Evolutionary conservation across 805 yeast genomes (phyloP).

Genomic region (Komagataella mondaviorum): DNA sequence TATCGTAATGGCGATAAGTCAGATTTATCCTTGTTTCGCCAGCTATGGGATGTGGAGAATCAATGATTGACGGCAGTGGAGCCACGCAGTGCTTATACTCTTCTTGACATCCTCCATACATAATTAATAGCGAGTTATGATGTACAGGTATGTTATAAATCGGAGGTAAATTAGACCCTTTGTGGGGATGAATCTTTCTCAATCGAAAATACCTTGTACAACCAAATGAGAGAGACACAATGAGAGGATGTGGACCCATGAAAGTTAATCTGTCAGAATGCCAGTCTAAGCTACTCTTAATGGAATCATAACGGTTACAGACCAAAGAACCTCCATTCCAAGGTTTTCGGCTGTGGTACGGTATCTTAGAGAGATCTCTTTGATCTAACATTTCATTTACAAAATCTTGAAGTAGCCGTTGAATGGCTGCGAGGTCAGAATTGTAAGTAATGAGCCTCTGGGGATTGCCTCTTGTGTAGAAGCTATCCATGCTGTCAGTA

Average conservation of each 20-base stretch:
- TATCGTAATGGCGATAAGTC: slow-evolving; percentile 47
- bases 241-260: slow-evolving; percentile 58
- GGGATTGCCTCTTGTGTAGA: slow-evolving; percentile 11
- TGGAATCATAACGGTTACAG: slow-evolving; percentile 39
- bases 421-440: slow-evolving; percentile 25
- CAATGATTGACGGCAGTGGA: slow-evolving; percentile 23
- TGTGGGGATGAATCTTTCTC: slow-evolving; percentile 22
- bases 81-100: slow-evolving; percentile 56
- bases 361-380: slow-evolving; percentile 13
- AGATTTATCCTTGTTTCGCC: slow-evolving; percentile 45
- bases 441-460: slow-evolving; percentile 16
- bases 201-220: slow-evolving; percentile 56
- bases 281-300: slow-evolving; percentile 47
- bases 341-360: slow-evolving; percentile 21
- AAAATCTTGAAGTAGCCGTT: slow-evolving; percentile 22
- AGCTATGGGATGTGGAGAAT: slow-evolving; percentile 29
- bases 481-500: slow-evolving; percentile 6
- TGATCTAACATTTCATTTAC: slow-evolving; percentile 21
- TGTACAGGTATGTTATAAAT: slow-evolving; percentile 47
- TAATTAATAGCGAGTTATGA: slow-evolving; percentile 54
- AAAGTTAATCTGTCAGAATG: slow-evolving; percentile 66
- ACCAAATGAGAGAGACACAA: slow-evolving; percentile 60
- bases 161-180: slow-evolving; percentile 11
- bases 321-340: slow-evolving; percentile 47
- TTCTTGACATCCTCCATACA: slow-evolving; percentile 77